phyloP scores from a whole-genome alignment of 2,329 filamentous ascomycete genomes.

The Epichloe gansuensis region DNA sequence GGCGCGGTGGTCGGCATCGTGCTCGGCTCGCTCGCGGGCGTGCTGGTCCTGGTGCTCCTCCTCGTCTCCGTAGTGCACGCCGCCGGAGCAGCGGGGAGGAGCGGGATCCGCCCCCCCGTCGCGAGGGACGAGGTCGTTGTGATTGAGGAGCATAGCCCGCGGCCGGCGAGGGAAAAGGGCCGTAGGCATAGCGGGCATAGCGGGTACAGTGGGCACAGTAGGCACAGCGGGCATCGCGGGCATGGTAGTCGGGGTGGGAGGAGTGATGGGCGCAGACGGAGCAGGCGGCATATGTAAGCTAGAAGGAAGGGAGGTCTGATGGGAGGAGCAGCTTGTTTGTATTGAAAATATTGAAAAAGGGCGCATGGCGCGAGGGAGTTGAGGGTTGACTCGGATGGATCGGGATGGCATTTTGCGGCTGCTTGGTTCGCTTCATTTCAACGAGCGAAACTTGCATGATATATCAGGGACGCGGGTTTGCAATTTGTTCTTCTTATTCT shows the following conservation, averaged over 20 bases:
- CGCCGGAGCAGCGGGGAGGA: conserved; percentile 4
- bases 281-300: neutral
- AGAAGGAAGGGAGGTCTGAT: neutral
- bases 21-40: conserved; percentile 33
- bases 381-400: too few species aligned
- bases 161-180: conserved; percentile 13
- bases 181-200: conserved; percentile 11
- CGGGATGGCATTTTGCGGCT: too few species aligned
- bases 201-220: conserved; percentile 3
- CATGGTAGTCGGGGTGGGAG: conserved; percentile 10
- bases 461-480: too few species aligned
- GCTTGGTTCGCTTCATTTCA: too few species aligned
- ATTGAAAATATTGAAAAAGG: too few species aligned
- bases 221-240: conserved; percentile 9
- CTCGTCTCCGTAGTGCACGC: conserved; percentile 25
- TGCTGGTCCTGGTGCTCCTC: conserved; percentile 39
- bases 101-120: neutral
- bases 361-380: too few species aligned
- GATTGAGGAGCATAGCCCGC: conserved; percentile 21
- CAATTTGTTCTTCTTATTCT: too few species aligned
- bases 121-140: conserved; percentile 24
- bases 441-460: too few species aligned
- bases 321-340: too few species aligned
- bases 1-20: conserved; percentile 31
- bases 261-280: conserved; percentile 7